A percentile compares a stretch with the other conserved stretches of the same genome.
Evolutionary conservation across 805 yeast species (phyloP).

Genomic region (Ogataea glucozyma): DNA sequence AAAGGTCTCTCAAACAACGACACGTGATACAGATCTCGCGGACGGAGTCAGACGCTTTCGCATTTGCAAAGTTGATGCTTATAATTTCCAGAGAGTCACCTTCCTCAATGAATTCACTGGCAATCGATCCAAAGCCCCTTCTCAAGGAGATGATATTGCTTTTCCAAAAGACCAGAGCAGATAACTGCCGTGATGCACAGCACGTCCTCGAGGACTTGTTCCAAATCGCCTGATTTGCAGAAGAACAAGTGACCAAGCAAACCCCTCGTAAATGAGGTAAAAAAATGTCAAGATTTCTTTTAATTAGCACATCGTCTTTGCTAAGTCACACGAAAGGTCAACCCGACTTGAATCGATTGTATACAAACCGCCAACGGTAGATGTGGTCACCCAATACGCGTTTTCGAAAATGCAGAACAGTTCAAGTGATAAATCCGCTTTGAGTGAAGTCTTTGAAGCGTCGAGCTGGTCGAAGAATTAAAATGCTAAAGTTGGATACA

Average conservation of each 20-base stretch:
- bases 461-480: no score
- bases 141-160: slow-evolving; percentile 12
- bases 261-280: no score
- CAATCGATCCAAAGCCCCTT: slow-evolving; percentile 9
- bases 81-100: slow-evolving; percentile 7
- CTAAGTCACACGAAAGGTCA: no score
- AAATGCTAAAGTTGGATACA: no score
- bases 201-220: not conserved
- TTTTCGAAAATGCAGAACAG: no score
- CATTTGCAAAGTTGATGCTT: slow-evolving; percentile 10
- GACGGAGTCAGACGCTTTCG: not conserved
- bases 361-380: no score
- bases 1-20: not conserved
- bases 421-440: no score
- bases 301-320: no score
- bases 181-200: not conserved
- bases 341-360: no score
- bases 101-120: slow-evolving; percentile 3
- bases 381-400: no score
- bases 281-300: no score
- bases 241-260: not conserved
- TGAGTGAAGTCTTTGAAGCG: no score
- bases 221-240: not conserved
- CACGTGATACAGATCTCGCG: not conserved
- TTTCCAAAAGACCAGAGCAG: not conserved